Percentiles rank a stretch among this genome's conserved stretches.
Conservation (phyloP, 208 protist genomes). For the Leishmania arabica region DNA sequence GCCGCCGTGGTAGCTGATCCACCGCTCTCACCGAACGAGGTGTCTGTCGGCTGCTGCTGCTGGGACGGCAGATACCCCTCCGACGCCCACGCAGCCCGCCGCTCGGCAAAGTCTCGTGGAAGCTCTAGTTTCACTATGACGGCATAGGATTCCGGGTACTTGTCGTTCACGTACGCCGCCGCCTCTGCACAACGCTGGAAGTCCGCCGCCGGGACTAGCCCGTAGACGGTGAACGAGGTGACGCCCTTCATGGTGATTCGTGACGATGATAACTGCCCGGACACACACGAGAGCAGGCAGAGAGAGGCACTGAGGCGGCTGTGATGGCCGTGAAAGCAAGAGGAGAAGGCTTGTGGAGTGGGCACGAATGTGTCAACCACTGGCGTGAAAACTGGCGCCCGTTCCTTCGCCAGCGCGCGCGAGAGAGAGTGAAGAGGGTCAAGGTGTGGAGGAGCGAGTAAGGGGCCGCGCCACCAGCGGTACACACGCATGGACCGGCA, state of each 20-base stretch:
- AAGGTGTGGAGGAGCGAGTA: neutral
- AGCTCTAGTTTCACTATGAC: slow-evolving; percentile 58
- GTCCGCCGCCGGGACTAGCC: slow-evolving; percentile 45
- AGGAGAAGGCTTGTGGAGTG: neutral
- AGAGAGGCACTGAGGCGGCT: neutral
- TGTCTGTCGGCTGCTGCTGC: neutral
- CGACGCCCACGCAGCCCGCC: slow-evolving; percentile 31
- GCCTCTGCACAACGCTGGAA: slow-evolving; percentile 85
- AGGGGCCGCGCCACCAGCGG: neutral
- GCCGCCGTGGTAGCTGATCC: neutral
- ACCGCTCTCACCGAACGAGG: neutral
- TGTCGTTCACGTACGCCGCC: slow-evolving; percentile 62
- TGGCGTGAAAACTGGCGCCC: neutral
- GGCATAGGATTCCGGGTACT: slow-evolving; percentile 51
- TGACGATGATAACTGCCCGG: neutral
- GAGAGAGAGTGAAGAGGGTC: neutral
- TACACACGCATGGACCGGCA: neutral
- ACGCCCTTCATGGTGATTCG: neutral
- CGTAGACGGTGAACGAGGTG: slow-evolving; percentile 54
- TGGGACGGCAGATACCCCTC: neutral
- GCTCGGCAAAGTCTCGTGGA: slow-evolving; percentile 65
- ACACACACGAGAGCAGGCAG: neutral
- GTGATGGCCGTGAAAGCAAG: neutral
- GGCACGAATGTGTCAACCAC: too few species aligned
- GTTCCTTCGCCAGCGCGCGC: neutral